These are phyloP conservation scores for Trametes gibbosa DNA, from an alignment of 768 basidiomycete species.

Conservation along the genomic window DNA sequence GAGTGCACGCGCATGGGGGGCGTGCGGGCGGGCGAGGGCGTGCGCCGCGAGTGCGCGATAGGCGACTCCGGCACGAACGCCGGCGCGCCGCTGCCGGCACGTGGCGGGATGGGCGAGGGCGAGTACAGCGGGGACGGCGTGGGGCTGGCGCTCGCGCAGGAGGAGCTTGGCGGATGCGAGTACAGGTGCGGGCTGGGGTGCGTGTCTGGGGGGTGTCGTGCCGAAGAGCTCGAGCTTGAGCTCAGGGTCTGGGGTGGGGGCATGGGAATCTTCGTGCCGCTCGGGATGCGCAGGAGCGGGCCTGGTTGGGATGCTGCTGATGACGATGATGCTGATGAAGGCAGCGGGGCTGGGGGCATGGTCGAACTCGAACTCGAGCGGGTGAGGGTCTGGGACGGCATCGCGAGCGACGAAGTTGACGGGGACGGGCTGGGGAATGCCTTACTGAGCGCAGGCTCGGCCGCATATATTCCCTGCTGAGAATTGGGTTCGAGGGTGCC, in stretches of 20 bases:
- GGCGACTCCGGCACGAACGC: constrained; percentile 13
- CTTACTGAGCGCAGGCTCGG: neutral
- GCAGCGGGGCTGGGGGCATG: neutral
- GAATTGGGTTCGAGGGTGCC: constrained; percentile 3
- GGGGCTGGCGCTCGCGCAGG: neutral
- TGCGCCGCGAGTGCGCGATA: constrained; percentile 9
- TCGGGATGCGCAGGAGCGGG: neutral
- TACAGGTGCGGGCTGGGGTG: neutral
- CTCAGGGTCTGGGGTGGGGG: neutral
- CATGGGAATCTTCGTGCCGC: neutral
- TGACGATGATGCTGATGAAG: neutral
- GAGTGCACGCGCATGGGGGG: constrained; percentile 47
- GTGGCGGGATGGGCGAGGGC: neutral
- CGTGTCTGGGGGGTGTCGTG: neutral
- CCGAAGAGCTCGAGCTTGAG: neutral
- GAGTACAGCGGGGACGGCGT: neutral
- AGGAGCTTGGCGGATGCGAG: neutral
- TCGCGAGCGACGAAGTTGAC: neutral
- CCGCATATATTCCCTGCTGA: neutral
- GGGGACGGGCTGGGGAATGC: neutral
- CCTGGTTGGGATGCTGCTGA: too few relatives aligned
- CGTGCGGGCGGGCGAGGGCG: constrained; percentile 14
- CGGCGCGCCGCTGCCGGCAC: too few relatives aligned
- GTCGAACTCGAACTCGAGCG: neutral
- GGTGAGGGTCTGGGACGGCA: neutral